Conservation (phyloP, 441 rosid genomes). For the Theobroma grandiflorum region DNA sequence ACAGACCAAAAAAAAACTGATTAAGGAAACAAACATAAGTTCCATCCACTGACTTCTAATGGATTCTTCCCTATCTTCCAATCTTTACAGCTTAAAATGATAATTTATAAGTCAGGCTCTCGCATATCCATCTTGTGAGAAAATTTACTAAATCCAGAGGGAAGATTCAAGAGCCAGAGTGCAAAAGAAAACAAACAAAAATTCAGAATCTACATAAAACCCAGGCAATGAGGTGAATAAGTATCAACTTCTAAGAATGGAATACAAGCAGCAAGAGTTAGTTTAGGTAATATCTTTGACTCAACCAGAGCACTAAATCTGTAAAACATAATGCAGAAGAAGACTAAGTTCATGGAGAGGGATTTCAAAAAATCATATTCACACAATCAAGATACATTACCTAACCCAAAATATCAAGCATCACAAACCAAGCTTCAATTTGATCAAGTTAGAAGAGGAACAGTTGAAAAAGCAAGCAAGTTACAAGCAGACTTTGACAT, state of each 20-base stretch:
- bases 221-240: background rate
- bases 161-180: background rate
- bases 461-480: background rate
- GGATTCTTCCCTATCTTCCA: conserved; percentile 1
- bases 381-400: background rate
- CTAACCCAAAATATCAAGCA: background rate
- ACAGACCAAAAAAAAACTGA: background rate
- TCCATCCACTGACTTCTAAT: background rate
- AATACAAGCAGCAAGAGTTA: background rate
- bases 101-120: background rate
- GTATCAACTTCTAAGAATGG: background rate
- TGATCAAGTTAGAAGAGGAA: background rate
- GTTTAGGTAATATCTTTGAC: background rate
- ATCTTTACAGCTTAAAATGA: background rate
- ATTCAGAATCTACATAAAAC: background rate
- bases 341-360: background rate
- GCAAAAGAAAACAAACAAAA: background rate
- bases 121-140: conserved; percentile 12
- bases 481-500: conserved; percentile 37
- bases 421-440: background rate
- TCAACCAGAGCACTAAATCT: background rate
- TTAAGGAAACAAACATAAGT: background rate
- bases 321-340: background rate
- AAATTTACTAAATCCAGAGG: background rate
- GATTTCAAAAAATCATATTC: background rate